phyloP scores from a whole-genome alignment of 768 basidiomycete species.

The Trametes cingulata region DNA sequence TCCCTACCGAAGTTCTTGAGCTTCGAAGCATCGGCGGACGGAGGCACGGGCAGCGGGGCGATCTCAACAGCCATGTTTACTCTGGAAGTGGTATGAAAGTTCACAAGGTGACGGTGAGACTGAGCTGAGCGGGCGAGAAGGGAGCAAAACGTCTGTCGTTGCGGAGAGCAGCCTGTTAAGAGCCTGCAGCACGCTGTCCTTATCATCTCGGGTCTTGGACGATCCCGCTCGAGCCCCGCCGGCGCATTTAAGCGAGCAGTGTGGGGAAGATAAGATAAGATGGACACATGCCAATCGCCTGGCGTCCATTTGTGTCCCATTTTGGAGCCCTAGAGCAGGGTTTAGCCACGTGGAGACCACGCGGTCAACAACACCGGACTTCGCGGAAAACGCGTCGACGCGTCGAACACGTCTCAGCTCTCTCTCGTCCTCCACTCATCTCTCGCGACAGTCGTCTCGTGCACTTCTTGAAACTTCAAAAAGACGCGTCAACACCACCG shows the following conservation, averaged over 20 bases:
- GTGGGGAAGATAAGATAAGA: constrained; percentile 16
- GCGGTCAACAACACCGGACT: not conserved
- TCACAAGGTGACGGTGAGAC: constrained; percentile 1
- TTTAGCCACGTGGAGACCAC: constrained; percentile 5
- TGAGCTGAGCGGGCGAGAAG: not conserved
- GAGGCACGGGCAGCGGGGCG: constrained; percentile 65
- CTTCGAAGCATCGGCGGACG: constrained; percentile 66
- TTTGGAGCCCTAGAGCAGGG: not conserved
- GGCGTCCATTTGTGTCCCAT: not conserved
- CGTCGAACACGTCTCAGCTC: constrained; percentile 13
- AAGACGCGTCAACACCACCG: not conserved
- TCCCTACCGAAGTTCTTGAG: constrained; percentile 75
- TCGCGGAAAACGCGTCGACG: constrained; percentile 14
- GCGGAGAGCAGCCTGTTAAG: not conserved
- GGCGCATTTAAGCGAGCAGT: constrained; percentile 1
- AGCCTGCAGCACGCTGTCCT: not conserved
- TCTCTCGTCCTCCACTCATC: not conserved
- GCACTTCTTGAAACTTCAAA: not conserved
- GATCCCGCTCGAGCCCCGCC: not conserved
- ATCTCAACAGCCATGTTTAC: constrained; percentile 68
- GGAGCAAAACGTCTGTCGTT: not conserved
- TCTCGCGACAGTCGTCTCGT: not conserved
- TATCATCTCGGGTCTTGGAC: constrained; percentile 6
- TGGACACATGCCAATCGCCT: not conserved
- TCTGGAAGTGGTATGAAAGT: constrained; percentile 2